Base-by-base conservation (phyloP, 73 alveolate species). In the Paramecium primaurelia region DNA sequence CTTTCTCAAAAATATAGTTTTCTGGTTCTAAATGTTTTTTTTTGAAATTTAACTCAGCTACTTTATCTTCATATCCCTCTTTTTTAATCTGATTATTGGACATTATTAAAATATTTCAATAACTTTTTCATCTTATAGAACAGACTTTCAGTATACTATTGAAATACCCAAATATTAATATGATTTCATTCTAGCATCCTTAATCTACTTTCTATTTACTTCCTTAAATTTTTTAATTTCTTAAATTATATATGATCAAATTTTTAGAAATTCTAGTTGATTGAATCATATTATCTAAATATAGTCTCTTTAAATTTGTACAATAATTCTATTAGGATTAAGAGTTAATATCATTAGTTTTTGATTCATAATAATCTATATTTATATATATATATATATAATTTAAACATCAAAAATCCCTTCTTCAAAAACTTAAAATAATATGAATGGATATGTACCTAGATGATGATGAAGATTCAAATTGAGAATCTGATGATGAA, bases 401-500 rank as follows among this genome's bases (percentile, higher is more conserved):
- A 54, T 54, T 54, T 54, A n/a, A 54, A 54, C 30, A 54, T 54
- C 69, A 54, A 54, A 20, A 54, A 54, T 54, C 69, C 25, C 69
- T 54, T 54, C 36, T 22, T 54, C 69, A 54, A 18, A 4, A 54
- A 54, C 69, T 54, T 54, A 2, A 18, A 2, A 54, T 54, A 54
- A 18, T 54, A n/a, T 54, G 3, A 18, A 54, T n/a, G 3, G 69
- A 32, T 64, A 64, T 3, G 30, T 64, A 64, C 84, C 84, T 64
- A 34, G 84, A 64, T 11, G 84, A 64, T 64, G 84, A 64, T 64
- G 84, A 64, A 64, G 84, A 64, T 30, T 64, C 84, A 32, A 42
- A 64, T 28, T 28, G 12, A 32, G 84, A 64, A 34, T 64, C 28
- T 11, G 84, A 32, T 64, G 47, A 32, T 32, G 51, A 32, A 28